Percentiles rank a stretch among this genome's conserved stretches.
Evolutionary conservation across 441 rosid species (phyloP).

Genomic region (Viola pubescens): DNA sequence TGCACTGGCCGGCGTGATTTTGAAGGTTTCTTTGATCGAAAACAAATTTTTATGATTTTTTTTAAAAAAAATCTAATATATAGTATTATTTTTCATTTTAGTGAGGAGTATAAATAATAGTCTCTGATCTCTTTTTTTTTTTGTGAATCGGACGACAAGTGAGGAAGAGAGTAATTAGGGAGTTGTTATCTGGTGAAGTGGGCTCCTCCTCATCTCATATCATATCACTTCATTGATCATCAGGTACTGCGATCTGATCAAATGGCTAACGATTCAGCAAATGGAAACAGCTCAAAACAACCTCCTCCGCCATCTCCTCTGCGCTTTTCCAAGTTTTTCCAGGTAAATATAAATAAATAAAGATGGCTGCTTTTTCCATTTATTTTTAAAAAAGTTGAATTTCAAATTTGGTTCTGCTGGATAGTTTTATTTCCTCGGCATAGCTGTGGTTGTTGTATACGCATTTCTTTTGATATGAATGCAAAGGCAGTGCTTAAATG

Average conservation of each 20-base stretch:
- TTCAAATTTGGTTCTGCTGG: no score
- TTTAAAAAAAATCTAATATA: neutral
- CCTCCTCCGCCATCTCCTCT: conserved; percentile 89
- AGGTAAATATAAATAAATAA: conserved; percentile 30
- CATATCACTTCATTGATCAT: neutral
- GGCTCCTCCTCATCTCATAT: no score
- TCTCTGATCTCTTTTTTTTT: conserved; percentile 15
- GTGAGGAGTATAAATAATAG: conserved; percentile 31
- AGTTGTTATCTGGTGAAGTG: conserved; percentile 5
- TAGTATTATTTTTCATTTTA: neutral
- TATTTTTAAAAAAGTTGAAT: no score
- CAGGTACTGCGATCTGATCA: conserved; percentile 32
- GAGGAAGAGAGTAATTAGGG: conserved; percentile 6
- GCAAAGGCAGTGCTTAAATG: no score
- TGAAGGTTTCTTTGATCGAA: neutral
- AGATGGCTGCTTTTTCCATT: neutral
- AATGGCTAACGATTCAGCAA: conserved; percentile 45
- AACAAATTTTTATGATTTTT: neutral
- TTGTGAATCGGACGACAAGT: conserved; percentile 18
- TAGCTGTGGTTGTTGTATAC: no score
- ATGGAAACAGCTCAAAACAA: conserved; percentile 40
- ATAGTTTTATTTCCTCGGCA: no score
- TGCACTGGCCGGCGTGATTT: conserved; percentile 7
- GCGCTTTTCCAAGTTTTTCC: conserved; percentile 74
- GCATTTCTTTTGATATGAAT: no score